A percentile compares a stretch with the other conserved stretches of the same genome.
Evolutionary conservation across 108 stramenopile species (phyloP).

Genomic region (Ochromonas danica): DNA sequence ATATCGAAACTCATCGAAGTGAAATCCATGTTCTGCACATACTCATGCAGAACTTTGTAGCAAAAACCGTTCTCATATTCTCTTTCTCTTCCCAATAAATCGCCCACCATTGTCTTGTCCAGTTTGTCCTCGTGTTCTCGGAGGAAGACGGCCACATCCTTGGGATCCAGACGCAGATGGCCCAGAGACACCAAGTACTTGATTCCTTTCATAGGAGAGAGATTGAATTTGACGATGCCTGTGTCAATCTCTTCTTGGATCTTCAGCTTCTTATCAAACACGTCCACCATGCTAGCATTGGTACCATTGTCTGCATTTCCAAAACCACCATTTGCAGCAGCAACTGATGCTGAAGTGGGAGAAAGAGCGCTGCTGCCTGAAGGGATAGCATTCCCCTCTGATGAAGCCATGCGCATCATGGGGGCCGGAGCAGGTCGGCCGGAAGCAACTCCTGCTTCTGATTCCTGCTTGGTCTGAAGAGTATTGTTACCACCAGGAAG

Average conservation of each 20-base stretch:
- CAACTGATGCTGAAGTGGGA: slow-evolving; percentile 18
- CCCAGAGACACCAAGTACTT: slow-evolving; percentile 76
- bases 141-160: slow-evolving; percentile 79
- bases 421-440: not conserved
- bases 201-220: slow-evolving; percentile 81
- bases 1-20: slow-evolving; percentile 80
- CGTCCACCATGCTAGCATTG: slow-evolving; percentile 63
- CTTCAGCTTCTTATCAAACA: slow-evolving; percentile 85
- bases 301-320: slow-evolving; percentile 32
- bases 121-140: slow-evolving; percentile 77
- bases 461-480: not conserved
- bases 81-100: slow-evolving; percentile 86
- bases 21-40: slow-evolving; percentile 85
- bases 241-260: slow-evolving; percentile 79
- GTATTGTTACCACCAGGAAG: slow-evolving; percentile 1
- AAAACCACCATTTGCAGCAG: slow-evolving; percentile 5
- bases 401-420: not conserved
- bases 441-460: not conserved
- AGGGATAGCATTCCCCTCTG: too few species aligned
- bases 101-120: slow-evolving; percentile 86
- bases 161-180: slow-evolving; percentile 73
- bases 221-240: slow-evolving; percentile 87
- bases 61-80: slow-evolving; percentile 85
- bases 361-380: slow-evolving; percentile 73
- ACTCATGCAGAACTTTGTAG: slow-evolving; percentile 80